Conservation (phyloP, 2,329 filamentous ascomycete species). For the Hymenoscyphus fraxineus region DNA sequence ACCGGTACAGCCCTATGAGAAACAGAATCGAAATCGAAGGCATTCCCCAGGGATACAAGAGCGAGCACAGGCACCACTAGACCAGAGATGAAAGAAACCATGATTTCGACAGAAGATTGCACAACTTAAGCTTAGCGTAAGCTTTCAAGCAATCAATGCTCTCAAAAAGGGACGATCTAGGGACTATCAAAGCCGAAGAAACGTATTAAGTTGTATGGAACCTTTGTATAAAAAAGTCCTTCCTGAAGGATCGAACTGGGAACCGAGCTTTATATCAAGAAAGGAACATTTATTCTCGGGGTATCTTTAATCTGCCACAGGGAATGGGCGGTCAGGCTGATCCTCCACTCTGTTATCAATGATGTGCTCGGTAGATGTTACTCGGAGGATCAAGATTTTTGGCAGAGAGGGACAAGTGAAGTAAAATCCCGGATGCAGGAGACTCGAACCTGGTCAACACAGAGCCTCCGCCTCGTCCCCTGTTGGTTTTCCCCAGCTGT, state of each 20-base stretch:
- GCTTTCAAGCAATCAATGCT: not conserved
- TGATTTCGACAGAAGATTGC: not conserved
- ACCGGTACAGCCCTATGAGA: conserved; percentile 10
- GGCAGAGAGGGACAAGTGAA: not conserved
- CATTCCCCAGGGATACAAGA: conserved; percentile 6
- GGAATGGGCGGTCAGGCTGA: not conserved
- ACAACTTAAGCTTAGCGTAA: not conserved
- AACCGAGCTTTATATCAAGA: not conserved
- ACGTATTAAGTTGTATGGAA: too few species aligned
- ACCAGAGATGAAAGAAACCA: conserved; percentile 5
- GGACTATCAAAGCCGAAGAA: not conserved
- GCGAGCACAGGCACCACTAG: not conserved
- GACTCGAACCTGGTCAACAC: not conserved
- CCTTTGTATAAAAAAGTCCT: too few species aligned
- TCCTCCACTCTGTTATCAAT: not conserved
- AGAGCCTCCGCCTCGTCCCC: conserved; percentile 5
- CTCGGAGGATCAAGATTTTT: conserved; percentile 1
- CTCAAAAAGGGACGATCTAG: not conserved
- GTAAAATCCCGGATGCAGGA: not conserved
- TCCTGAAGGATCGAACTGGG: not conserved
- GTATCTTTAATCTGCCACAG: not conserved
- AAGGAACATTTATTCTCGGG: not conserved
- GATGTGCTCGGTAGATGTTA: not conserved
- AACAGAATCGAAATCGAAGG: not conserved
- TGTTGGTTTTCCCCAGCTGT: not conserved